phyloP scores from a whole-genome alignment of 192 early-diverging fungal genomes.

The Coemansia sp. region DNA sequence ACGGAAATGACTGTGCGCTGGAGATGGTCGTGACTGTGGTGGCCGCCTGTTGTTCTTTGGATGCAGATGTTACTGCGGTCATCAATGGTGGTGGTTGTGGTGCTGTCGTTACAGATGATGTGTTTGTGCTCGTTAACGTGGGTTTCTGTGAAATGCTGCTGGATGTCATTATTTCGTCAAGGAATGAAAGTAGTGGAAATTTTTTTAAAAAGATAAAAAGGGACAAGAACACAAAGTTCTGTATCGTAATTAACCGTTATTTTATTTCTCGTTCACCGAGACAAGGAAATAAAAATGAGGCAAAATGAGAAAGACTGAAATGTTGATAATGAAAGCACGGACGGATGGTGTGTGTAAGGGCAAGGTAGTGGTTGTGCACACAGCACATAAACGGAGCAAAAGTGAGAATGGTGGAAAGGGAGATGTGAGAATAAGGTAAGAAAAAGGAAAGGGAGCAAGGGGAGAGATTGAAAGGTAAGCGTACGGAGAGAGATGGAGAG shows the following conservation, averaged over 20 bases:
- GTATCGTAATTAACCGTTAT: neutral
- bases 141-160: neutral
- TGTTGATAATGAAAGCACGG: neutral
- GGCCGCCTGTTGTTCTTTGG: neutral
- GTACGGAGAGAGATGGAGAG: conserved; percentile 1
- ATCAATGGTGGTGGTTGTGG: neutral
- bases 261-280: neutral
- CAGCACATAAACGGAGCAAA: neutral
- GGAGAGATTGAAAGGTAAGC: neutral
- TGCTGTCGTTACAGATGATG: neutral
- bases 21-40: neutral
- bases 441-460: conserved; percentile 4
- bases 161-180: neutral
- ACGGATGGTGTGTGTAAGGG: neutral
- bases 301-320: neutral
- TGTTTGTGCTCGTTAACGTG: neutral
- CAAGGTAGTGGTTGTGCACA: neutral
- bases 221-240: conserved; percentile 1
- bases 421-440: neutral
- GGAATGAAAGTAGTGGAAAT: neutral
- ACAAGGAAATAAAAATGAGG: too few relatives aligned
- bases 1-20: neutral
- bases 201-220: neutral
- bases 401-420: conserved; percentile 1
- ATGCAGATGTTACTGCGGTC: conserved; percentile 1